Percentiles rank a stretch among this genome's conserved stretches.
phyloP scores from a whole-genome alignment of 78 protist species.

The Mantamonas sphyraenae region DNA sequence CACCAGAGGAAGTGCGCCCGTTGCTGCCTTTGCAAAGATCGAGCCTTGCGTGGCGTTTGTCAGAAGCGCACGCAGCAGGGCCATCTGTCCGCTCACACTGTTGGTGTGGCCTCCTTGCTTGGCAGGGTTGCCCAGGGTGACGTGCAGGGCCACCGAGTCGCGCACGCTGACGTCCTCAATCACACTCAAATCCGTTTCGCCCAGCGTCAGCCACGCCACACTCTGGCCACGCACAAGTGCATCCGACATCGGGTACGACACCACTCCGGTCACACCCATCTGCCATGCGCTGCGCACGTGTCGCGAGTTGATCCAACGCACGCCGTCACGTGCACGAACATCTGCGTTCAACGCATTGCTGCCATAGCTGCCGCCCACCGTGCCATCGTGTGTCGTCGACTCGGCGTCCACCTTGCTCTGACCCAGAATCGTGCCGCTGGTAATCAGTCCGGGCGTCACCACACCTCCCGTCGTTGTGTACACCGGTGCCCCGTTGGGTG shows the following conservation, averaged over 20 bases:
- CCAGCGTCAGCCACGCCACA: conserved; percentile 1
- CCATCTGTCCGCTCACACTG: neutral
- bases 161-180: neutral
- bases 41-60: too few species aligned
- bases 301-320: neutral
- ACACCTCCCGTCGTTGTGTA: conserved; percentile 1
- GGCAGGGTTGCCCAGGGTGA: neutral
- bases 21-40: neutral
- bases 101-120: neutral
- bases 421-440: conserved; percentile 2
- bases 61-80: neutral
- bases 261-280: neutral
- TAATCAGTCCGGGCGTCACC: conserved; percentile 4
- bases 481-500: neutral
- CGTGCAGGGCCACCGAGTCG: neutral
- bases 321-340: conserved; percentile 6
- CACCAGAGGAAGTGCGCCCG: neutral
- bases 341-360: neutral
- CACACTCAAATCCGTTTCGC: too few species aligned
- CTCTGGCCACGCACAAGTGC: neutral
- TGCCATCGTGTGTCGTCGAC: conserved; percentile 4
- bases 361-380: too few species aligned
- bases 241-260: neutral
- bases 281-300: conserved; percentile 1
- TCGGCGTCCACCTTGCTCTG: neutral